phyloP scores from a whole-genome alignment of 495 filamentous ascomycete genomes.

The Aspergillus conjunctus region DNA sequence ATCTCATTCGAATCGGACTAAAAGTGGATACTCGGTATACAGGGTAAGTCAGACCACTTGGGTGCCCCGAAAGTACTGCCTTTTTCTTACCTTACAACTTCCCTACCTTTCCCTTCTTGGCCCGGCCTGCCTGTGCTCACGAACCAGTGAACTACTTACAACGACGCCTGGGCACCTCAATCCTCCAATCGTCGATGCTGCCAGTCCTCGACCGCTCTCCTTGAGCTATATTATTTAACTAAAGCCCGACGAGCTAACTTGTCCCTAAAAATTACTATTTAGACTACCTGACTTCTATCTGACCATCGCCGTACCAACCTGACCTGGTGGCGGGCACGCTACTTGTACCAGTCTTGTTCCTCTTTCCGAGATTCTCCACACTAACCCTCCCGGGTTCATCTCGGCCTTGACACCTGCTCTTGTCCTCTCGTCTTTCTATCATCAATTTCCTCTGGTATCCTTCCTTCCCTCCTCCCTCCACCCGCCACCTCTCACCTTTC shows the following conservation, averaged over 20 bases:
- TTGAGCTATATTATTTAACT: slow-evolving; percentile 16
- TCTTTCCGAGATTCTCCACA: slow-evolving; percentile 31
- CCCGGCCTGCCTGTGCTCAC: slow-evolving; percentile 13
- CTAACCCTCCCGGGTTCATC: slow-evolving; percentile 31
- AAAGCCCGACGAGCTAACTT: slow-evolving; percentile 6
- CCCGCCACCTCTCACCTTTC: slow-evolving; percentile 12
- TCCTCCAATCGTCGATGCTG: slow-evolving; percentile 18
- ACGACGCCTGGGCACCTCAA: slow-evolving; percentile 8
- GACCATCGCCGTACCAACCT: slow-evolving; percentile 3
- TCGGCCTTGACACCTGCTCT: slow-evolving; percentile 33
- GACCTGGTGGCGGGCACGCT: slow-evolving; percentile 10
- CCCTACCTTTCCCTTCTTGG: slow-evolving; percentile 17
- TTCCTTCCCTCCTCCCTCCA: slow-evolving; percentile 20
- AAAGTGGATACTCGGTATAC: not conserved
- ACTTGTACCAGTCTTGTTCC: slow-evolving; percentile 18
- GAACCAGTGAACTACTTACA: slow-evolving; percentile 17
- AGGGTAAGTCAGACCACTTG: slow-evolving; percentile 14
- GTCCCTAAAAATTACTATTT: slow-evolving; percentile 1
- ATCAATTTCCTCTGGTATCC: slow-evolving; percentile 28
- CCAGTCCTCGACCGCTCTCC: slow-evolving; percentile 3
- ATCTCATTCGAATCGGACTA: not conserved
- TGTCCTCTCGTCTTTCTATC: slow-evolving; percentile 29
- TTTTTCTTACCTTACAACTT: slow-evolving; percentile 3
- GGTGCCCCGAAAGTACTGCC: not conserved
- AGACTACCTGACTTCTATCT: slow-evolving; percentile 4